phyloP scores from a whole-genome alignment of 371 early-diverging fungal genomes.

The Apophysomyces variabilis region DNA sequence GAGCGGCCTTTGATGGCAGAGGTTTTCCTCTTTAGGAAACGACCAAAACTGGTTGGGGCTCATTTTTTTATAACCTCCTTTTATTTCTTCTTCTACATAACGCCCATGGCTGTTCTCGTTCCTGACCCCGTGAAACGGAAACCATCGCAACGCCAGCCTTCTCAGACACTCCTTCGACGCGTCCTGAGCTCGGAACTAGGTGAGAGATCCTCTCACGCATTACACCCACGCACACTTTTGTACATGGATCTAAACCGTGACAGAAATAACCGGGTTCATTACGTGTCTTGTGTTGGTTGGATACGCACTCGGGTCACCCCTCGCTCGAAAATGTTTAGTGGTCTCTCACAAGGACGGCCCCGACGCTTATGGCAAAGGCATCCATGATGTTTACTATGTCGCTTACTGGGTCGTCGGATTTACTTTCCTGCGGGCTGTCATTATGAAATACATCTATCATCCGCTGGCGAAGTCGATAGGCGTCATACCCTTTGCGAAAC shows the following conservation, averaged over 20 bases:
- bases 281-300: slow-evolving; percentile 5
- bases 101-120: background rate
- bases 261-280: slow-evolving; percentile 8
- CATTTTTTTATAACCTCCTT: background rate
- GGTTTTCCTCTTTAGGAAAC: slow-evolving; percentile 7
- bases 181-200: slow-evolving; percentile 5
- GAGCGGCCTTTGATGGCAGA: too few species aligned
- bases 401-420: slow-evolving; percentile 63
- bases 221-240: background rate
- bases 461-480: slow-evolving; percentile 55
- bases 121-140: slow-evolving; percentile 3
- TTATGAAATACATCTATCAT: slow-evolving; percentile 58
- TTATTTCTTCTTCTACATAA: background rate
- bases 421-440: slow-evolving; percentile 59
- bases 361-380: slow-evolving; percentile 35
- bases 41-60: background rate
- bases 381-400: slow-evolving; percentile 55
- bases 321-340: slow-evolving; percentile 21
- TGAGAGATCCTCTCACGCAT: slow-evolving; percentile 10
- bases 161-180: background rate
- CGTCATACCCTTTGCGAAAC: slow-evolving; percentile 44
- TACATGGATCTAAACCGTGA: background rate
- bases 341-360: slow-evolving; percentile 19
- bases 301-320: slow-evolving; percentile 8
- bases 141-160: background rate